Base-by-base conservation (phyloP, 140 eudicot genomes). In the Cichorium intybus region DNA sequence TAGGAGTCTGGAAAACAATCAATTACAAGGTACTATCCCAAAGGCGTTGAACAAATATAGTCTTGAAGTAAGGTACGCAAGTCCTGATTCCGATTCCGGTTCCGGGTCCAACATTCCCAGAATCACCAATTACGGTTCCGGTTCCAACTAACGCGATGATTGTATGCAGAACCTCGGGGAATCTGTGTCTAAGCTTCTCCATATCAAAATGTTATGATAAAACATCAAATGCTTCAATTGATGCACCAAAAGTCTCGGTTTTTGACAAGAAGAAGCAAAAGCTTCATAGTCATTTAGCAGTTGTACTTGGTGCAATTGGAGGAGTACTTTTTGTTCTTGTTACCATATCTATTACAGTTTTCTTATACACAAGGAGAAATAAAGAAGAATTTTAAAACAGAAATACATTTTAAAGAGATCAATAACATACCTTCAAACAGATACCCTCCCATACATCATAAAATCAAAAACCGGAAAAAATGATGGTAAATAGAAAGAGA, bases 1-100 rank as follows among this genome's bases (percentile, higher is more conserved):
- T 64, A 92, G 98, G 85, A 86, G 74, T 72, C 75, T 92, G 77
- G 96, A 92, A 82, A 85, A 92, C 72, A 92, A 92, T 55, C 80
- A 81, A 33, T 62, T 92, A 70, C 87, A 75, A 70, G 98, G 98
- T 62, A 74, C 84, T 29, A 89, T 92, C 52, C 98, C 98, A 7
- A 83, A 70, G 43, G 75, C 87, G 52, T 66, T 92, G 79, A 70
- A 88, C 73, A 78, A 75, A 75, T 81, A 75, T 28, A 71, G 80
- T 56, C 78, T 92, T 60, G 84, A 85, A 71, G 72, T 92, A 67
- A 79, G 89, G 98, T 88, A 82, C 48, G 63, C 0, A 23, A 5
- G 18, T 46, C 39, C 9, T 18, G 45, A 24, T 54, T 29, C 20
- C 50, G 3, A 16, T 60, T 16, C 21, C n/a, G 12, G 20, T 64